phyloP scores from a whole-genome alignment of 495 filamentous ascomycete species.

The Lophium mytilinum region DNA sequence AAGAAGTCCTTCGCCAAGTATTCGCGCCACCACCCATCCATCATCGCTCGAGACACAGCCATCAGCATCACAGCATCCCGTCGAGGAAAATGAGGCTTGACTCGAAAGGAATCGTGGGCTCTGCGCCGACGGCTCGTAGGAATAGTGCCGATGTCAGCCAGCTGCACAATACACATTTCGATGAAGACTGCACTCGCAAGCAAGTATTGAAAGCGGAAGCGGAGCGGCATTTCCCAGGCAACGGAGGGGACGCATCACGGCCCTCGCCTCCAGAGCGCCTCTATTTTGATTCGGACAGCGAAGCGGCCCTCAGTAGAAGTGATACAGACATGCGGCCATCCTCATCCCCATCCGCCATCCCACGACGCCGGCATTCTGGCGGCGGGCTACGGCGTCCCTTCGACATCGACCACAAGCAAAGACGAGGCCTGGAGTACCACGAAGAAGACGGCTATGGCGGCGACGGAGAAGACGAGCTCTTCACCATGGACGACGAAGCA shows the following conservation, averaged over 20 bases:
- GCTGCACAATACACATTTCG: background rate
- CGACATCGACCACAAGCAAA: slow-evolving; percentile 51
- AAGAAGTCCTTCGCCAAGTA: slow-evolving; percentile 89
- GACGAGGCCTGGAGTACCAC: slow-evolving; percentile 70
- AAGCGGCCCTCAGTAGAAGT: background rate
- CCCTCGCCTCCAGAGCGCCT: background rate
- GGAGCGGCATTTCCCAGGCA: slow-evolving; percentile 3
- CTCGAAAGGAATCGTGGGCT: slow-evolving; percentile 16
- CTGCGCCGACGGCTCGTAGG: slow-evolving; percentile 16
- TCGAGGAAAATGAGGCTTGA: slow-evolving; percentile 14
- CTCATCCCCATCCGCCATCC: slow-evolving; percentile 13
- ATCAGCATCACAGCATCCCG: slow-evolving; percentile 47
- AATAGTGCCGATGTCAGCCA: slow-evolving; percentile 19
- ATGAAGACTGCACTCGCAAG: slow-evolving; percentile 22
- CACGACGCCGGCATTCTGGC: slow-evolving; percentile 70
- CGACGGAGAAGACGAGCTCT: slow-evolving; percentile 67
- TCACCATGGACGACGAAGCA: slow-evolving; percentile 60
- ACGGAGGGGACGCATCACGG: background rate
- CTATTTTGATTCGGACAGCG: background rate
- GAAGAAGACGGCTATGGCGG: slow-evolving; percentile 81
- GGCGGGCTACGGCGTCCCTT: slow-evolving; percentile 61
- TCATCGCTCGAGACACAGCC: slow-evolving; percentile 50
- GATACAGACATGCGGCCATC: background rate
- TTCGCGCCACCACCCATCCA: slow-evolving; percentile 79
- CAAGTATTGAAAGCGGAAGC: slow-evolving; percentile 22